Conservation (phyloP, 805 yeast species). For the Middelhovenomyces tepae region DNA sequence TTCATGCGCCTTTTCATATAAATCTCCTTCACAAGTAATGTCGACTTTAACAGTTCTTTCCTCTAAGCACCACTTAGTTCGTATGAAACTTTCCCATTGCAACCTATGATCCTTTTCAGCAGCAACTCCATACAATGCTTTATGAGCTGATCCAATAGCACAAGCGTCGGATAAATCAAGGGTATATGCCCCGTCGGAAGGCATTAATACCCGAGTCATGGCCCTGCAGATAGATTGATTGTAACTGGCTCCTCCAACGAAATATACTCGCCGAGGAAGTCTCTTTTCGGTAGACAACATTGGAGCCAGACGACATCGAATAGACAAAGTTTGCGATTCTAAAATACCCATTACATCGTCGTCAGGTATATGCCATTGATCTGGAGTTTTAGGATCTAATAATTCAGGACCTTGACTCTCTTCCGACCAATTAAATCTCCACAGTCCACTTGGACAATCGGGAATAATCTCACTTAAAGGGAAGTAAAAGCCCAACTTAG, state of each 20-base stretch:
- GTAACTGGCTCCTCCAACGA: constrained; percentile 82
- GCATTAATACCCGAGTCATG: constrained; percentile 65
- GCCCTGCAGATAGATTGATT: constrained; percentile 59
- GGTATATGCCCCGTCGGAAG: constrained; percentile 53
- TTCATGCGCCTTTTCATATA: not conserved
- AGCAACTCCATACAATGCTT: constrained; percentile 45
- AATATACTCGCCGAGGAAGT: constrained; percentile 61
- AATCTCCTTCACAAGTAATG: constrained; percentile 2
- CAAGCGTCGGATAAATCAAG: constrained; percentile 82
- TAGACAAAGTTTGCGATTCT: constrained; percentile 80
- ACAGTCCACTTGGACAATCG: constrained; percentile 56
- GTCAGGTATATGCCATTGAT: constrained; percentile 27
- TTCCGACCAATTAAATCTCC: constrained; percentile 43
- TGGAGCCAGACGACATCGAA: constrained; percentile 73
- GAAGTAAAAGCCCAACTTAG: constrained; percentile 62
- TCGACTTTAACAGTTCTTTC: not conserved
- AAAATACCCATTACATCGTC: constrained; percentile 70
- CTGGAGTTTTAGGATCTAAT: not conserved
- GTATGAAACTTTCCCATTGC: constrained; percentile 14
- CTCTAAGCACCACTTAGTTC: constrained; percentile 6
- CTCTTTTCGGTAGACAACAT: constrained; percentile 42
- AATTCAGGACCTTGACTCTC: not conserved
- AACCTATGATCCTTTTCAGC: not conserved
- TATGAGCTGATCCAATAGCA: constrained; percentile 85
- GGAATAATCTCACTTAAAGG: constrained; percentile 91